These are phyloP conservation scores for Iodosphaeria phyllophila DNA, from an alignment of 2,329 filamentous ascomycete species.

Conservation along the genomic window DNA sequence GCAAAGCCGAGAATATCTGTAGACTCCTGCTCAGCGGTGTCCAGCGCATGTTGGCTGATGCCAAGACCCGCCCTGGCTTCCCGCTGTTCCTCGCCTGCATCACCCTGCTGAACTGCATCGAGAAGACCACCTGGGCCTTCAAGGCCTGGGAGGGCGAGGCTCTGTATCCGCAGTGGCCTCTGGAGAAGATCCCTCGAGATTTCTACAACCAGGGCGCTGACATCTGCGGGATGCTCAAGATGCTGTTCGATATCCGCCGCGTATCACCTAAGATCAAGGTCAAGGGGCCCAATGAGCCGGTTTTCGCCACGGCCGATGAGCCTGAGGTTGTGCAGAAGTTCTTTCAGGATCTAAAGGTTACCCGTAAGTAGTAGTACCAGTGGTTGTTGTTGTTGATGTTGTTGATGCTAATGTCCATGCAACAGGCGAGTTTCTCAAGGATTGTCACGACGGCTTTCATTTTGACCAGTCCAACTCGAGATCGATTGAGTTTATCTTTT, in stretches of 20 bases:
- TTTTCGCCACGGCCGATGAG: slow-evolving; percentile 24
- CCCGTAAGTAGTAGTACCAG: slow-evolving; percentile 27
- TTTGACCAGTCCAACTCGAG: slow-evolving; percentile 30
- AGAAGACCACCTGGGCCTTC: slow-evolving; percentile 51
- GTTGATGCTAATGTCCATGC: slow-evolving; percentile 4
- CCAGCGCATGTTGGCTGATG: slow-evolving; percentile 41
- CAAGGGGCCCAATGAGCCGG: slow-evolving; percentile 25
- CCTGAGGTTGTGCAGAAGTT: slow-evolving; percentile 28
- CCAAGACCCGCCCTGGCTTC: slow-evolving; percentile 39
- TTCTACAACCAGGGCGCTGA: slow-evolving; percentile 41
- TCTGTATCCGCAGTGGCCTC: slow-evolving; percentile 39
- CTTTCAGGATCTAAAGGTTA: slow-evolving; percentile 35
- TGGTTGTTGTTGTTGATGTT: not conserved
- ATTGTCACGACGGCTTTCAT: slow-evolving; percentile 29
- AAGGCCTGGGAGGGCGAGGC: slow-evolving; percentile 48
- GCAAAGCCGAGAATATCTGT: slow-evolving; percentile 40
- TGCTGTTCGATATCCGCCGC: slow-evolving; percentile 41
- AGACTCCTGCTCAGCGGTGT: slow-evolving; percentile 38
- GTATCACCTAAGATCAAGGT: slow-evolving; percentile 33
- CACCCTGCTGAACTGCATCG: slow-evolving; percentile 45
- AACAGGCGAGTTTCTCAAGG: slow-evolving; percentile 21
- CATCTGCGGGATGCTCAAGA: slow-evolving; percentile 37
- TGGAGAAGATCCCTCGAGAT: slow-evolving; percentile 34
- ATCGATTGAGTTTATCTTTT: slow-evolving; percentile 25
- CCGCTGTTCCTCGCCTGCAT: slow-evolving; percentile 42